Base-by-base conservation (phyloP, 768 basidiomycete species). In the Termitomyces titanicus region DNA sequence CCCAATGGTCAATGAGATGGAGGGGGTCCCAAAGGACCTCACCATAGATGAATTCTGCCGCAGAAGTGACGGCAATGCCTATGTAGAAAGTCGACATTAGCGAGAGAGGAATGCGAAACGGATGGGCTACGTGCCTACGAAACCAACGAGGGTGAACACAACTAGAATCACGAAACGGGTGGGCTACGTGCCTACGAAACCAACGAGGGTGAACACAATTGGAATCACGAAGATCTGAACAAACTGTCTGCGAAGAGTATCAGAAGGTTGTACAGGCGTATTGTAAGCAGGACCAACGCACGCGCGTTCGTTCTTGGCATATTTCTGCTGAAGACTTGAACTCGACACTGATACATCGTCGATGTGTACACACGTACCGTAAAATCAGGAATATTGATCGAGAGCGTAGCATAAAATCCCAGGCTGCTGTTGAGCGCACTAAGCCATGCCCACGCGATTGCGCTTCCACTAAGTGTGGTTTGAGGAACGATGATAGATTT, bases 341-440 rank as follows among this genome's bases (percentile, higher is more conserved):
- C 3, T n/a, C n/a, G n/a, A n/a, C n/a, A n/a, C n/a, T n/a, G n/a
- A n/a, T n/a, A n/a, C n/a, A n/a, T n/a, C n/a, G n/a, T n/a, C n/a
- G n/a, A n/a, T n/a, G 5, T 29, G 29, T 29, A 4, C 29, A 40
- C 10, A 57, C 68, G 42, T 53, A 72, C 68, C 39, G 92, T 92
- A 64, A 95, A 92, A 69, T 95, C 93, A 2, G 92, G 86, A 55
- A 92, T 91, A 63, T 92, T 92, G 59, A 89, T 85, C 0, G 85
- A 79, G 13, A 89, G 71, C 9, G 86, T 89, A 4, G 85, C 72
- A 68, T 86, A 94, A 58, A 82, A 80, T 0, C 89, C 90, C 20
- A 94, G 70, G 2, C 86, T 86, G 50, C 86, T 84, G 64, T 92
- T 94, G 55, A 96, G 63, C 0, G 85, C 83, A 50, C 77, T 77